Conservation (phyloP, 2,329 filamentous ascomycete species). For the Verticillium isaacii region DNA sequence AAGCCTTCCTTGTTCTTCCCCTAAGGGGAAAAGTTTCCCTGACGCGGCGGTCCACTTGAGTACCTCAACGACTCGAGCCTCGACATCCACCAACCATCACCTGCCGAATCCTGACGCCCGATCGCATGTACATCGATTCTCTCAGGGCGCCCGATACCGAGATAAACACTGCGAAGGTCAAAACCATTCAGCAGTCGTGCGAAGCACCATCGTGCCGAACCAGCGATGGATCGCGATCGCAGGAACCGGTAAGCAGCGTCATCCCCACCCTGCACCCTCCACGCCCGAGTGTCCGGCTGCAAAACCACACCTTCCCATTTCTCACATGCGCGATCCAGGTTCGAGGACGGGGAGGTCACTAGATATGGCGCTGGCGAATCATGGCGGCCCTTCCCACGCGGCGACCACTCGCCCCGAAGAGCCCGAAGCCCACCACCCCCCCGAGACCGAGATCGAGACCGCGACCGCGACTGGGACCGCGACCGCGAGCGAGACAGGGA, state of each 20-base stretch:
- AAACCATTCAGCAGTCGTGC: background rate
- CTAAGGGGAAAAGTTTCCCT: background rate
- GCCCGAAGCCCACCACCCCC: conserved; percentile 19
- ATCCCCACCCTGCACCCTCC: background rate
- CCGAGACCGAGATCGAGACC: conserved; percentile 13
- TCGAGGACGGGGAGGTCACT: conserved; percentile 58
- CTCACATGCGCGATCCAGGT: conserved; percentile 29
- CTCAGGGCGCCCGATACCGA: background rate
- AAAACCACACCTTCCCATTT: background rate
- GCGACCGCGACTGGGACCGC: conserved; percentile 11
- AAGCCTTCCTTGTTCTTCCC: background rate
- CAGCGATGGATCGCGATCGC: conserved; percentile 1
- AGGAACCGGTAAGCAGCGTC: background rate
- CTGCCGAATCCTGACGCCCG: background rate
- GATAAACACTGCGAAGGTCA: background rate
- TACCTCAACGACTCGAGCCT: background rate
- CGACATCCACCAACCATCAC: background rate
- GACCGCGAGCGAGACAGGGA: conserved; percentile 8
- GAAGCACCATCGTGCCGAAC: background rate
- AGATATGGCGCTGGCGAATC: conserved; percentile 59
- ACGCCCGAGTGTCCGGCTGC: no score
- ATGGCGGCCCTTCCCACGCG: conserved; percentile 51
- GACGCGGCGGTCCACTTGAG: background rate
- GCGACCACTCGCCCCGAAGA: conserved; percentile 38
- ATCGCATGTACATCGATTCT: background rate